Conservation (phyloP, 352 stramenopile species). For the Globisporangium canariense region DNA sequence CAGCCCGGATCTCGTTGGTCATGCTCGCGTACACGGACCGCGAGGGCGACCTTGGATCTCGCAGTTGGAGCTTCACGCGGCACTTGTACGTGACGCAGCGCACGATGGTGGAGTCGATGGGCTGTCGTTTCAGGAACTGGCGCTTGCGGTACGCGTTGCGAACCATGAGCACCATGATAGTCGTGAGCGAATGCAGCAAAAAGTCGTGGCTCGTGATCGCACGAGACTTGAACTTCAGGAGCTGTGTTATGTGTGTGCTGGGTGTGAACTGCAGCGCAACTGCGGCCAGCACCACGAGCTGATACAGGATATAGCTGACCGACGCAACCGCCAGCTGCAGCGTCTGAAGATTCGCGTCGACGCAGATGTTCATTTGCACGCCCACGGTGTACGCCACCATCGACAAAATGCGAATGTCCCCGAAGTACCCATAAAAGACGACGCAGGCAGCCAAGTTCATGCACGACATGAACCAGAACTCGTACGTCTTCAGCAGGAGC, state of each 20-base stretch:
- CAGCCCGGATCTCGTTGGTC: not conserved
- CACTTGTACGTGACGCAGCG: conserved; percentile 22
- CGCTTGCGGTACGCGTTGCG: conserved; percentile 19
- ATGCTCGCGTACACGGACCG: not conserved
- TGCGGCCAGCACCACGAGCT: not conserved
- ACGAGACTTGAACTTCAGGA: not conserved
- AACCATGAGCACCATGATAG: conserved; percentile 8
- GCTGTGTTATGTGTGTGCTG: not conserved
- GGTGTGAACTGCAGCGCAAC: conserved; percentile 7
- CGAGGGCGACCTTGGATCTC: not conserved
- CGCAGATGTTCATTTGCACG: conserved; percentile 1
- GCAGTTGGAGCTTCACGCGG: not conserved
- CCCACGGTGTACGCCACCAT: not conserved
- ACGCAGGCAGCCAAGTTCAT: conserved; percentile 1
- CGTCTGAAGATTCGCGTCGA: conserved; percentile 4
- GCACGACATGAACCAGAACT: conserved; percentile 17
- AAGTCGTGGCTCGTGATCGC: not conserved
- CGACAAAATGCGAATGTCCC: not conserved
- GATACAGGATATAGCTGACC: not conserved
- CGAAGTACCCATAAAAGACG: not conserved
- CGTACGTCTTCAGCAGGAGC: conserved; percentile 9
- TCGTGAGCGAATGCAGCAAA: conserved; percentile 18
- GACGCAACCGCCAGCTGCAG: not conserved
- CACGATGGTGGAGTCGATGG: conserved; percentile 3
- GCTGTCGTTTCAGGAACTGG: not conserved